Evolutionary conservation across 768 basidiomycete genomes (phyloP).

Genomic region (Russula sp.): DNA sequence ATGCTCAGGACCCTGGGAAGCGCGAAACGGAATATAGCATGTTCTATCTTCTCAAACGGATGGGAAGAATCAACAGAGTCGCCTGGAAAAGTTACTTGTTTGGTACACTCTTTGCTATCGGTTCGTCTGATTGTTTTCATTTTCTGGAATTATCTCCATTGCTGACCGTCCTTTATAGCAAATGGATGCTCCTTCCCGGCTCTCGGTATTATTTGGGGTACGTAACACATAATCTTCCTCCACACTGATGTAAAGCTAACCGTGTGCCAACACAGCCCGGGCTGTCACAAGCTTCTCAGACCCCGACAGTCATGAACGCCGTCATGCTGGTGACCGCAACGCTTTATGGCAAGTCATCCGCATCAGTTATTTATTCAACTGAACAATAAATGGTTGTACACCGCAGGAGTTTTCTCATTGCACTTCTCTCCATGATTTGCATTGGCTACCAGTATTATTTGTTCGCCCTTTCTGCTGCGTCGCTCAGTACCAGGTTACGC

Average conservation of each 20-base stretch:
- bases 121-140: not conserved
- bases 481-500: conserved; percentile 61
- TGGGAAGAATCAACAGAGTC: conserved; percentile 54
- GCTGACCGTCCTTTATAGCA: conserved; percentile 6
- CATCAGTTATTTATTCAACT: not conserved
- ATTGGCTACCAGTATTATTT: conserved; percentile 61
- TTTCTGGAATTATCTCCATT: too few relatives aligned
- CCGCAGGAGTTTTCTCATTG: conserved; percentile 65
- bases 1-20: conserved; percentile 26
- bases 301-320: conserved; percentile 34
- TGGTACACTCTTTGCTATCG: conserved; percentile 45
- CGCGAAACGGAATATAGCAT: conserved; percentile 38
- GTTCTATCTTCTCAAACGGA: conserved; percentile 57
- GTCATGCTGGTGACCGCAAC: conserved; percentile 53
- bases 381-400: conserved; percentile 9
- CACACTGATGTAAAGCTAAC: not conserved
- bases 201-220: conserved; percentile 57
- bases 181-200: conserved; percentile 66
- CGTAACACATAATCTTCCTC: conserved; percentile 23
- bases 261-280: conserved; percentile 28
- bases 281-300: conserved; percentile 50
- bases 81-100: conserved; percentile 52
- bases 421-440: too few relatives aligned
- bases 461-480: conserved; percentile 60
- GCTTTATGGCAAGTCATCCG: conserved; percentile 48